phyloP scores from a whole-genome alignment of 495 filamentous ascomycete genomes.

The Hamigera avellanea region DNA sequence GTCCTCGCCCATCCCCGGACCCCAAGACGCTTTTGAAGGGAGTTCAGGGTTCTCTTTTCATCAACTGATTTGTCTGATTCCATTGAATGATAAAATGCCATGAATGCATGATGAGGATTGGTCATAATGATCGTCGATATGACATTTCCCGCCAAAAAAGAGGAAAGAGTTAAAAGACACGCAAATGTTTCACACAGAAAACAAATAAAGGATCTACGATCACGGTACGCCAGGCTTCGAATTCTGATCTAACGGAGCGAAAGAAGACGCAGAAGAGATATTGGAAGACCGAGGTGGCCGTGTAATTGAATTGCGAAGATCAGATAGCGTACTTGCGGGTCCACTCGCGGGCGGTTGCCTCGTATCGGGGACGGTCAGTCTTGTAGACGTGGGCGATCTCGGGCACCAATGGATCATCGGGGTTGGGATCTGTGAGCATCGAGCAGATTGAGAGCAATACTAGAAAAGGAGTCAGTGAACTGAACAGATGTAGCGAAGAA shows the following conservation, averaged over 20 bases:
- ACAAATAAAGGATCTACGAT: constrained; percentile 31
- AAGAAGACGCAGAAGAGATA: constrained; percentile 24
- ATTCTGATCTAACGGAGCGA: constrained; percentile 28
- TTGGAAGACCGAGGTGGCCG: constrained; percentile 18
- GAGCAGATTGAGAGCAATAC: constrained; percentile 98
- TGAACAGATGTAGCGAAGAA: neutral
- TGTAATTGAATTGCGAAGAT: constrained; percentile 19
- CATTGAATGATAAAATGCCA: constrained; percentile 24
- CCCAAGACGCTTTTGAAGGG: constrained; percentile 12
- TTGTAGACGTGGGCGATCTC: constrained; percentile 99
- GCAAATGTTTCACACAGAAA: constrained; percentile 16
- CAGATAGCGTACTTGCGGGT: constrained; percentile 94
- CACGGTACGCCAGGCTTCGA: constrained; percentile 37
- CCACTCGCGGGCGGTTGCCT: constrained; percentile 95
- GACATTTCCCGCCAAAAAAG: constrained; percentile 23
- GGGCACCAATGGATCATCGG: constrained; percentile 93
- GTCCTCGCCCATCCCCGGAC: constrained; percentile 6
- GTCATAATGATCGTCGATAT: constrained; percentile 37
- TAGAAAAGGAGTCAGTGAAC: constrained; percentile 23
- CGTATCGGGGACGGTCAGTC: constrained; percentile 90
- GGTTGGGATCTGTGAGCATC: constrained; percentile 99
- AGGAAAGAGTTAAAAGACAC: constrained; percentile 12
- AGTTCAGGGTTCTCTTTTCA: constrained; percentile 10
- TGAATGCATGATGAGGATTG: constrained; percentile 31
- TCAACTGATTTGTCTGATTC: constrained; percentile 14